Percentiles rank a stretch among this genome's conserved stretches.
These are phyloP conservation scores for Ulmus americana DNA, from an alignment of 331 rosid species.

Conservation along the genomic window DNA sequence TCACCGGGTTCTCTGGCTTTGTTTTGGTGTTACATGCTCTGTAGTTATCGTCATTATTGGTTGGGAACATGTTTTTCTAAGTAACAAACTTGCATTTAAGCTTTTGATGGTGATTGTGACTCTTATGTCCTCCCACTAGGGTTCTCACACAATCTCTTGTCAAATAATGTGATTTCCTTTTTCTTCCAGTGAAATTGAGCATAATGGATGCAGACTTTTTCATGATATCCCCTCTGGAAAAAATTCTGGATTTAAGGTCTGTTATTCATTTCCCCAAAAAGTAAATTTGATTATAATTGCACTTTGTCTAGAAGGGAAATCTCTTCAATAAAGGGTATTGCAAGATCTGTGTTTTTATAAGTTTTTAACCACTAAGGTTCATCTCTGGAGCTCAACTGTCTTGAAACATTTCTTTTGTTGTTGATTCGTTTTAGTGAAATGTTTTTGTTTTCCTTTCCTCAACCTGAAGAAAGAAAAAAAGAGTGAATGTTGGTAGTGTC, in stretches of 20 bases:
- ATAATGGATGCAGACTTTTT: slow-evolving; percentile 70
- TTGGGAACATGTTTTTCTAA: not conserved
- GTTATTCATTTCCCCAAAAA: slow-evolving; percentile 4
- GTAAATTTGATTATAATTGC: not conserved
- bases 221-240: slow-evolving; percentile 74
- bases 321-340: not conserved
- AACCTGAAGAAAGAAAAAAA: too few species aligned
- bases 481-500: too few species aligned
- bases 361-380: not conserved
- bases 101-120: not conserved
- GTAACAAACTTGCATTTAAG: not conserved
- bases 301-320: not conserved
- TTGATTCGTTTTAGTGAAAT: too few species aligned
- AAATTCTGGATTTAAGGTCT: slow-evolving; percentile 83
- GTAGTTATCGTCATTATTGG: not conserved
- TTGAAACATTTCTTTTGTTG: not conserved
- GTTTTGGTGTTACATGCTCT: not conserved
- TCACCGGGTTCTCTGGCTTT: slow-evolving; percentile 19
- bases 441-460: too few species aligned
- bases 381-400: not conserved
- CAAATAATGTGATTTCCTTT: slow-evolving; percentile 5
- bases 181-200: slow-evolving; percentile 78
- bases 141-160: not conserved
- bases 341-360: not conserved
- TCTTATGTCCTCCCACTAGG: not conserved